Evolutionary conservation across 768 basidiomycete genomes (phyloP).

Genomic region (Pleurotus platypus): DNA sequence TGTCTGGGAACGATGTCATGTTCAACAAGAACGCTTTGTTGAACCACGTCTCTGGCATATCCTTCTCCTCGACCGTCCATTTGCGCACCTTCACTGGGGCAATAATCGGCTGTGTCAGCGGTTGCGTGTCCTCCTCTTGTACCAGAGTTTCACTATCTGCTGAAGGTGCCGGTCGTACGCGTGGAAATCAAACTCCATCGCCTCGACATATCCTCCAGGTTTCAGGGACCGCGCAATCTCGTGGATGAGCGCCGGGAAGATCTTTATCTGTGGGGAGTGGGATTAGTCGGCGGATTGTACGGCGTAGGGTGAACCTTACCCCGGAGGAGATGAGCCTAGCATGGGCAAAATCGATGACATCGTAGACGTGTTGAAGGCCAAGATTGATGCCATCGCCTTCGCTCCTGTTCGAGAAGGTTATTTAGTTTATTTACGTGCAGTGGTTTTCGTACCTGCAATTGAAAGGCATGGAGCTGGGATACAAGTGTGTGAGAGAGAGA

Average conservation of each 20-base stretch:
- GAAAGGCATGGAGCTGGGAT: slow-evolving; percentile 55
- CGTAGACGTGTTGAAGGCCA: slow-evolving; percentile 78
- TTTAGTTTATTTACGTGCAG: neutral
- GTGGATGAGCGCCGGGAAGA: slow-evolving; percentile 63
- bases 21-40: slow-evolving; percentile 96
- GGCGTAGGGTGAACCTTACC: slow-evolving; percentile 38
- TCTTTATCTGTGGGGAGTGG: slow-evolving; percentile 48
- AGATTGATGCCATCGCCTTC: slow-evolving; percentile 85
- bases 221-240: slow-evolving; percentile 65
- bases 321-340: slow-evolving; percentile 70
- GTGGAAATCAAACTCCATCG: slow-evolving; percentile 68
- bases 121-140: slow-evolving; percentile 97
- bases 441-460: slow-evolving; percentile 58
- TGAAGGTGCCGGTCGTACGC: slow-evolving; percentile 50
- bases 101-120: slow-evolving; percentile 92
- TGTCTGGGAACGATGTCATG: slow-evolving; percentile 87
- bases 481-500: neutral
- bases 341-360: slow-evolving; percentile 74
- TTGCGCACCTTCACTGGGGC: slow-evolving; percentile 93
- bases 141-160: slow-evolving; percentile 79
- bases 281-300: slow-evolving; percentile 10
- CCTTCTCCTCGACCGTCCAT: slow-evolving; percentile 95
- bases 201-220: slow-evolving; percentile 63
- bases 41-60: slow-evolving; percentile 94
- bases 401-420: slow-evolving; percentile 41